Conservation (phyloP, 306 rosid species). For the Adenanthera pavonina region DNA sequence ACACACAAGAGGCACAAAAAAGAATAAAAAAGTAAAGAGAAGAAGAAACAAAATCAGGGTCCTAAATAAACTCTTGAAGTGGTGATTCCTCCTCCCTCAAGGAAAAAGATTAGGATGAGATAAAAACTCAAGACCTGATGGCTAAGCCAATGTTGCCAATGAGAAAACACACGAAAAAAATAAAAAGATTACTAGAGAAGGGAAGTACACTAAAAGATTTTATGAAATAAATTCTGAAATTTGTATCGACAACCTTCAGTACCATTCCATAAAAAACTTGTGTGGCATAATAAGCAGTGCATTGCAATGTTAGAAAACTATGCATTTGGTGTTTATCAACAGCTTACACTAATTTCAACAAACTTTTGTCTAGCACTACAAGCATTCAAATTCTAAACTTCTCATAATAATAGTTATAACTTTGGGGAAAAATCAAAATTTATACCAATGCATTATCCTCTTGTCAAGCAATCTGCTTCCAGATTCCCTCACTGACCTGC, state of each 20-base stretch:
- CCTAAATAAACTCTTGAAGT: background rate
- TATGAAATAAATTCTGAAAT: background rate
- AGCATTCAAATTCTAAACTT: background rate
- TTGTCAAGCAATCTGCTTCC: background rate
- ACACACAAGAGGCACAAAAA: background rate
- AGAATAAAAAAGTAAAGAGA: background rate
- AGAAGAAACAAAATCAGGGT: background rate
- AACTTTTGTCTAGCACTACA: background rate
- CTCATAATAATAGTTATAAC: background rate
- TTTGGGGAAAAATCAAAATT: background rate
- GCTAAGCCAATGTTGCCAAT: background rate
- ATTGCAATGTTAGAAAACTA: background rate
- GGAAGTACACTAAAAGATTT: background rate
- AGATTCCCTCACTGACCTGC: background rate
- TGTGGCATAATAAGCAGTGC: background rate
- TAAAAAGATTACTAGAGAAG: background rate
- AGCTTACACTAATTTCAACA: background rate
- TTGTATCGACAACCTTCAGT: background rate
- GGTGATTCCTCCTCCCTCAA: background rate
- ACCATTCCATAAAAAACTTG: background rate
- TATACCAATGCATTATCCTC: background rate
- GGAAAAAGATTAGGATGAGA: too few relatives aligned
- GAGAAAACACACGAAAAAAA: background rate
- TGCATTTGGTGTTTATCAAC: background rate
- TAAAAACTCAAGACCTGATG: background rate